phyloP scores from a whole-genome alignment of 75 land plant genomes.

The Cunninghamia lanceolata region DNA sequence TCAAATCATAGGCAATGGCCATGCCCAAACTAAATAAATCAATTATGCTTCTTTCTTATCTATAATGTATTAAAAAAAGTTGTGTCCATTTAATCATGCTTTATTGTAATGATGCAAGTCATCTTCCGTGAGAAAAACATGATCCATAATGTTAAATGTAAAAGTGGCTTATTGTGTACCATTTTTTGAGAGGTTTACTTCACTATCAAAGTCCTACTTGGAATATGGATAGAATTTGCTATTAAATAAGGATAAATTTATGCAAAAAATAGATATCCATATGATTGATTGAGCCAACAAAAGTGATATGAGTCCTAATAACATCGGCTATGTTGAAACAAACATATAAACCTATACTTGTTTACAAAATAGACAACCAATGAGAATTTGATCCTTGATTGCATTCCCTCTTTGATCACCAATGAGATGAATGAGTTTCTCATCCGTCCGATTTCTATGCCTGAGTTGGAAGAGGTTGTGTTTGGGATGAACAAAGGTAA shows the following conservation, averaged over 20 bases:
- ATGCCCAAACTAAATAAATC: neutral
- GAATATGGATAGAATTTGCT: constrained; percentile 54
- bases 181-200: neutral
- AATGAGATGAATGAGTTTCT: too few species aligned
- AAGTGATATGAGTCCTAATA: constrained; percentile 83
- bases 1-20: neutral
- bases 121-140: neutral
- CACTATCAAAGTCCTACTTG: constrained; percentile 27
- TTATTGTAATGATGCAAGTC: neutral
- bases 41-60: neutral
- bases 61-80: neutral
- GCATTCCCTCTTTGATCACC: too few species aligned
- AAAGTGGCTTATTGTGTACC: neutral
- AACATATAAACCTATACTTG: neutral
- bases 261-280: constrained; percentile 63
- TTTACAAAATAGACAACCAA: neutral
- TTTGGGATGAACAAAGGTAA: too few species aligned
- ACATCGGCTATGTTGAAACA: constrained; percentile 65
- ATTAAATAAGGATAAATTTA: constrained; percentile 52
- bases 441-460: too few species aligned
- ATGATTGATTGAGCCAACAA: constrained; percentile 56
- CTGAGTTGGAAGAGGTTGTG: too few species aligned
- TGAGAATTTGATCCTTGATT: too few species aligned
- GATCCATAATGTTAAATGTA: neutral
- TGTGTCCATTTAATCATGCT: neutral